These are phyloP conservation scores for Stephanodiscus triporus DNA, from an alignment of 108 stramenopile species.

Conservation along the genomic window DNA sequence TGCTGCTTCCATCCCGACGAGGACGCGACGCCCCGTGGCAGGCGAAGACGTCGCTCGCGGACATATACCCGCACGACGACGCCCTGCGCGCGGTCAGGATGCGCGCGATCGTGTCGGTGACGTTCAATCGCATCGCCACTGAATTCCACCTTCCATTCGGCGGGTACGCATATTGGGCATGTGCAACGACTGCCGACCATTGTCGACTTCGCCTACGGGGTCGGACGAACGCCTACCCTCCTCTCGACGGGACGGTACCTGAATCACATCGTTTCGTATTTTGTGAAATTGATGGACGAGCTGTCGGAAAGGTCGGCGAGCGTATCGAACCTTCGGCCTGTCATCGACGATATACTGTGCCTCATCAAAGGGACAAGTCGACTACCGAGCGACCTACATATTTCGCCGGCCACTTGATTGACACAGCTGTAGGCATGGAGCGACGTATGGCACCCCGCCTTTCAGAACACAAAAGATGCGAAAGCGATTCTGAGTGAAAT, in stretches of 20 bases:
- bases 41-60: slow-evolving; percentile 27
- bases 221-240: slow-evolving; percentile 57
- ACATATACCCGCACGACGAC: slow-evolving; percentile 31
- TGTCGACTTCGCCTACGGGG: slow-evolving; percentile 56
- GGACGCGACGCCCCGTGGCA: slow-evolving; percentile 68
- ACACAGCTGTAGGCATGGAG: slow-evolving; percentile 8
- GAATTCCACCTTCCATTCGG: slow-evolving; percentile 60
- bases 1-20: slow-evolving; percentile 66
- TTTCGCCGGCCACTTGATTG: slow-evolving; percentile 16
- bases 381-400: slow-evolving; percentile 30
- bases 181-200: slow-evolving; percentile 67
- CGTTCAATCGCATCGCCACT: slow-evolving; percentile 57
- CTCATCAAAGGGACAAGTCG: slow-evolving; percentile 10
- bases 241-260: slow-evolving; percentile 57
- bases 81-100: slow-evolving; percentile 54
- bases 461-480: slow-evolving; percentile 25
- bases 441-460: slow-evolving; percentile 13
- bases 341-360: slow-evolving; percentile 11
- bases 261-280: slow-evolving; percentile 32
- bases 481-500: slow-evolving; percentile 26
- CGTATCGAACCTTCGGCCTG: not conserved
- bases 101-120: slow-evolving; percentile 49
- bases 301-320: not conserved
- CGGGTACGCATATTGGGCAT: slow-evolving; percentile 64
- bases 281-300: slow-evolving; percentile 16